Base-by-base conservation (phyloP, 1,284 basidiomycete genomes). In the Ganoderma sinense region DNA sequence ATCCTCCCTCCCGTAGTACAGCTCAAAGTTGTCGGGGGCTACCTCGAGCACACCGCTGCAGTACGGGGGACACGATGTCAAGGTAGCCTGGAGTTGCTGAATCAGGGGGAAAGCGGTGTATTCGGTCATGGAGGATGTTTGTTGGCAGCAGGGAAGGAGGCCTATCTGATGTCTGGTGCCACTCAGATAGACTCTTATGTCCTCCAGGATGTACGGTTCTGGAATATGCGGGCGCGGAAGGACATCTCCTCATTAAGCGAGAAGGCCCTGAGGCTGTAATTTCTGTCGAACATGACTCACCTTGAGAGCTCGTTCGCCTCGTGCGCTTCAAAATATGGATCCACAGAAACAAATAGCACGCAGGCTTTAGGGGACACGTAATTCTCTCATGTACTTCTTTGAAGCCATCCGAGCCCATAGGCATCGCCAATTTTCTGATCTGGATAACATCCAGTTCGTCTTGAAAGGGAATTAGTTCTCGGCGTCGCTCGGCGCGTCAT, bases 1-100 rank as follows among this genome's bases (percentile, higher is more conserved):
- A 4, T 62, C 26, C 1, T 66, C 65, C 39, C 69, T 71, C 14
- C 71, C 73, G 59, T 71, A 75, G 62, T 67, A 75, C 10, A 75
- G 63, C 10, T 53, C 40, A 16, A 73, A 51, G 26, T 45, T 26
- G 7, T 53, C 33, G 0, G 39, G 55, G 5, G 60, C 4, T 0
- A 68, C 51, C 6, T 41, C 23, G 4, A 73, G 58, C 0, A 60
- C 60, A 0, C 72, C 70, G 53, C 59, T 68, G 39, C 72, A 73
- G 64, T 71, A 68, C 1, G 66, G 66, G 0, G 62, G 69, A 2
- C 56, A 20, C 14, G 64, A 64, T 0, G 58, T 26, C 2, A 70
- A 64, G 1, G 64, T 67, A 4, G 41, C 1, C 48, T 64, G 64
- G 29, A 72, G 71, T 33, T 13, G 14, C 6, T 31, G 53, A 1